Evolutionary conservation across 306 rosid species (phyloP).

Genomic region (Potentilla sterilis): DNA sequence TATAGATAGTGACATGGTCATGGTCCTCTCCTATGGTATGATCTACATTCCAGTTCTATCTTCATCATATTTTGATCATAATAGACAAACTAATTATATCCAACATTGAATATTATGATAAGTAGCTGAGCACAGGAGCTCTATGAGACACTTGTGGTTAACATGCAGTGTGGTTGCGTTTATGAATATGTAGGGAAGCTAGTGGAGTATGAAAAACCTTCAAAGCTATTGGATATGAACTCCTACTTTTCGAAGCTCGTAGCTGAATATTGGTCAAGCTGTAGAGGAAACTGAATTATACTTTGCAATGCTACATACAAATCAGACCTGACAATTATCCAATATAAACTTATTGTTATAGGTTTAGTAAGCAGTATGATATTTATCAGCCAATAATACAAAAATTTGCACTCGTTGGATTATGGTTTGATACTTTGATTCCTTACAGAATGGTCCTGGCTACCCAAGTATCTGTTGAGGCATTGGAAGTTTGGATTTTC

Average conservation of each 20-base stretch:
- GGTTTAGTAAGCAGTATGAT: background rate
- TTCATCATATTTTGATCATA: background rate
- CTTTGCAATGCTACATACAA: background rate
- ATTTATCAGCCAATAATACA: background rate
- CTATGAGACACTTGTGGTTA: background rate
- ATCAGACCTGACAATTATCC: background rate
- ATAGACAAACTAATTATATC: background rate
- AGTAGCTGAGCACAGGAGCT: background rate
- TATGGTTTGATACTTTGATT: background rate
- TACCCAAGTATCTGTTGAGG: too few relatives aligned
- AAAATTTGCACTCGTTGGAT: background rate
- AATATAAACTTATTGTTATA: background rate
- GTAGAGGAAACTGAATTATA: slow-evolving; percentile 36
- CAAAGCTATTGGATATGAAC: slow-evolving; percentile 52
- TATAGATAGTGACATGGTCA: slow-evolving; percentile 68
- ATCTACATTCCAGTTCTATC: background rate
- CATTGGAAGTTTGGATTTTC: too few relatives aligned
- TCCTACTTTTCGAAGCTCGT: slow-evolving; percentile 77
- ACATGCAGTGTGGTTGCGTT: background rate
- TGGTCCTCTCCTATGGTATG: slow-evolving; percentile 72
- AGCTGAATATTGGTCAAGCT: slow-evolving; percentile 77
- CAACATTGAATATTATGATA: background rate
- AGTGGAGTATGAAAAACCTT: slow-evolving; percentile 72
- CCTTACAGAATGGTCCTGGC: too few relatives aligned
- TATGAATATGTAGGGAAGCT: slow-evolving; percentile 45